Conservation (phyloP, 352 stramenopile genomes). For the Globisporangium polare region DNA sequence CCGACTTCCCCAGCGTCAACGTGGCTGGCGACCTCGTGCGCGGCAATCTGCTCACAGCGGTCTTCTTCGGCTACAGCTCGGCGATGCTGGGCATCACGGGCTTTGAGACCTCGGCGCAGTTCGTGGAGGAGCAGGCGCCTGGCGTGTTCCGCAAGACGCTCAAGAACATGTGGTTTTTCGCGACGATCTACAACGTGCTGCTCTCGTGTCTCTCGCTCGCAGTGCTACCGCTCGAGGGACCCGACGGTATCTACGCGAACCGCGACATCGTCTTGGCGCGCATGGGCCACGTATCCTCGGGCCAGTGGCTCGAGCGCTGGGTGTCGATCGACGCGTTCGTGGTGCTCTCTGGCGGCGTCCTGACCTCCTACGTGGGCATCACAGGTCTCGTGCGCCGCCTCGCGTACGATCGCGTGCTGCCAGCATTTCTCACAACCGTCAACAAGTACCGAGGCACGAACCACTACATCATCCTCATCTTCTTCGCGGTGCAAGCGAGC, state of each 20-base stretch:
- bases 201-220: conserved; percentile 80
- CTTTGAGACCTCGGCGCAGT: conserved; percentile 90
- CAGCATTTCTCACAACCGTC: conserved; percentile 45
- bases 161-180: conserved; percentile 84
- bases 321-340: conserved; percentile 87
- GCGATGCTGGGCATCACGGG: conserved; percentile 90
- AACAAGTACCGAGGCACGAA: conserved; percentile 83
- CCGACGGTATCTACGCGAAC: conserved; percentile 56
- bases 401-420: conserved; percentile 68
- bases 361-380: conserved; percentile 90
- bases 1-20: conserved; percentile 55
- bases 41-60: conserved; percentile 49
- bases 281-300: conserved; percentile 54
- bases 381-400: conserved; percentile 79
- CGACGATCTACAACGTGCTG: conserved; percentile 85
- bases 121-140: conserved; percentile 86
- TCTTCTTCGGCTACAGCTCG: conserved; percentile 78
- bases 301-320: conserved; percentile 62
- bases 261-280: conserved; percentile 73
- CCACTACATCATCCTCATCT: conserved; percentile 81
- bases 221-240: conserved; percentile 65
- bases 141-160: conserved; percentile 81
- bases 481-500: conserved; percentile 66
- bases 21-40: conserved; percentile 27
- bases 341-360: conserved; percentile 79